phyloP scores from a whole-genome alignment of 441 rosid genomes.

The Metrosideros polymorpha region DNA sequence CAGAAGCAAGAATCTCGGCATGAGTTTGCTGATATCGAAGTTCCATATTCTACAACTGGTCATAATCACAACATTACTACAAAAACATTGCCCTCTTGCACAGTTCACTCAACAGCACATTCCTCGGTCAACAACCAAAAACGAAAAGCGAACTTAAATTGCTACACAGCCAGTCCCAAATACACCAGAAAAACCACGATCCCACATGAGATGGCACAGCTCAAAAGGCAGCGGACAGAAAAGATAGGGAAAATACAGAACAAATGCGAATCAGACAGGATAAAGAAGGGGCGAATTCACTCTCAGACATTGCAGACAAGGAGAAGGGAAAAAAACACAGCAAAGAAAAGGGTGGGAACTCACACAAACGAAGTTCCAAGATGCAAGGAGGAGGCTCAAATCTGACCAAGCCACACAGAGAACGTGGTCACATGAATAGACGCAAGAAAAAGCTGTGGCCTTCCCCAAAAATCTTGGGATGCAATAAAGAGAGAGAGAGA shows the following conservation, averaged over 20 bases:
- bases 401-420: not conserved
- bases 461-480: not conserved
- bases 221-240: not conserved
- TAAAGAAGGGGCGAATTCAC: not conserved
- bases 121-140: not conserved
- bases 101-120: not conserved
- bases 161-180: not conserved
- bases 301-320: not conserved
- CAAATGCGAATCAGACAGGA: not conserved
- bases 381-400: not conserved
- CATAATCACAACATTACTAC: not conserved
- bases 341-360: not conserved
- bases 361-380: not conserved
- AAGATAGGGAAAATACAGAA: not conserved
- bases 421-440: not conserved
- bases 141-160: not conserved
- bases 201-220: not conserved
- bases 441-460: not conserved
- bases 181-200: not conserved
- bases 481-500: not conserved
- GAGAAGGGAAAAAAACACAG: conserved; percentile 9
- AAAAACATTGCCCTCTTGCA: not conserved
- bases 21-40: not conserved
- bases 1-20: not conserved
- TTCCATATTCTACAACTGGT: not conserved